A percentile compares a stretch with the other conserved stretches of the same genome.
Conservation (phyloP, 2,329 filamentous ascomycete genomes). For the Aspergillus novoparasiticus region DNA sequence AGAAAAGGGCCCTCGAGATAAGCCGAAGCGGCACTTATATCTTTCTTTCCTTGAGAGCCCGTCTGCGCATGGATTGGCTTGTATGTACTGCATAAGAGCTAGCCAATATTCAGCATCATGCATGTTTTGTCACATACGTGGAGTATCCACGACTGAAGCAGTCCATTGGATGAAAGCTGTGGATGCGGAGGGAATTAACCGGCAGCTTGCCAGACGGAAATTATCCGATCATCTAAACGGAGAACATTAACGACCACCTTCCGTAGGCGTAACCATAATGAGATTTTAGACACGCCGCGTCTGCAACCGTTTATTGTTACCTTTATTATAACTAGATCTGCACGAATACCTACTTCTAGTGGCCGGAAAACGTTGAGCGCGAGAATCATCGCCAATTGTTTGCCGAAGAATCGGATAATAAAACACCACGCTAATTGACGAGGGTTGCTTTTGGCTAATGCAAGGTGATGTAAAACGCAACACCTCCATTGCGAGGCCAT, state of each 20-base stretch:
- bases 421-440: not conserved
- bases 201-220: not conserved
- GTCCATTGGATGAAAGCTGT: not conserved
- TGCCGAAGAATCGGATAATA: not conserved
- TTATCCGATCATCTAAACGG: not conserved
- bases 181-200: not conserved
- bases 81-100: not conserved
- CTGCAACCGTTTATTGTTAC: not conserved
- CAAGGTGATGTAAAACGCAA: not conserved
- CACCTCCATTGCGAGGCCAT: not conserved
- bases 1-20: not conserved
- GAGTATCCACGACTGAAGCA: not conserved
- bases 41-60: not conserved
- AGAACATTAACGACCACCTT: not conserved
- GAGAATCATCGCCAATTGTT: not conserved
- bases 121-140: not conserved
- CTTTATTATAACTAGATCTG: not conserved
- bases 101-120: not conserved
- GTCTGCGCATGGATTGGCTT: not conserved
- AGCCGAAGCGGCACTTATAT: not conserved
- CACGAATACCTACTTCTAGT: not conserved
- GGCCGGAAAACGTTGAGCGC: not conserved
- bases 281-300: not conserved
- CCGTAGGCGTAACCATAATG: not conserved
- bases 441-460: not conserved